Conservation (phyloP, 768 basidiomycete species). For the Mycena latifolia region DNA sequence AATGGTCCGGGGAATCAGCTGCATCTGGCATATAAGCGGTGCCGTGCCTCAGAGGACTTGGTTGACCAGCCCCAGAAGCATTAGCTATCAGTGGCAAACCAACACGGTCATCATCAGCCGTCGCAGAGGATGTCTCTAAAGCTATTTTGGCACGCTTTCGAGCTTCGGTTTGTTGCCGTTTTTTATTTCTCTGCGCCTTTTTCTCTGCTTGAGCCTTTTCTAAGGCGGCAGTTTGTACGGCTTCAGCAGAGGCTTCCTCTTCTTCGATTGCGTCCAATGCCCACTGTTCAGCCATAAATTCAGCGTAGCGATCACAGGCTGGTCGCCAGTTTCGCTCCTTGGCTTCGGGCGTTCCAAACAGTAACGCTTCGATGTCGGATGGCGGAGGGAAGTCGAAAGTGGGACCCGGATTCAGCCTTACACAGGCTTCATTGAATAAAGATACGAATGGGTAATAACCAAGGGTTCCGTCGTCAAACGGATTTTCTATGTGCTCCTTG, state of each 20-base stretch:
- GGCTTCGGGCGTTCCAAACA: constrained; percentile 49
- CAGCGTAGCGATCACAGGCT: constrained; percentile 84
- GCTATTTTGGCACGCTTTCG: constrained; percentile 62
- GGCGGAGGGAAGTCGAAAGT: constrained; percentile 87
- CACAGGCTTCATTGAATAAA: constrained; percentile 90
- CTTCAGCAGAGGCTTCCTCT: constrained; percentile 66
- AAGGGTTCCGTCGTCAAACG: constrained; percentile 92
- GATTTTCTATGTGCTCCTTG: constrained; percentile 84
- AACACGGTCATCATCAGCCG: constrained; percentile 43
- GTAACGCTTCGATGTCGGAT: constrained; percentile 76
- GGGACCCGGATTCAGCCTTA: constrained; percentile 91
- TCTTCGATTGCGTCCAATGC: constrained; percentile 84
- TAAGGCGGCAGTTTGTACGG: constrained; percentile 50
- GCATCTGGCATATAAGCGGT: constrained; percentile 42
- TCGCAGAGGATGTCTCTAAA: constrained; percentile 40
- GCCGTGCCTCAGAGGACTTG: constrained; percentile 39
- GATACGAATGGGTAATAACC: constrained; percentile 98
- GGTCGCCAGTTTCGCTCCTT: constrained; percentile 78
- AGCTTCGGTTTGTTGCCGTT: constrained; percentile 65
- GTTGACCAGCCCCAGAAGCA: constrained; percentile 38
- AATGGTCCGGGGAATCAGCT: constrained; percentile 12
- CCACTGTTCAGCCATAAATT: constrained; percentile 89
- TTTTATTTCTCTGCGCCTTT: constrained; percentile 60
- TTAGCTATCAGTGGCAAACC: constrained; percentile 25
- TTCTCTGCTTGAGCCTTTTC: constrained; percentile 63